Conservation (phyloP, 805 yeast genomes). For the Cyberlindnera maritima region DNA sequence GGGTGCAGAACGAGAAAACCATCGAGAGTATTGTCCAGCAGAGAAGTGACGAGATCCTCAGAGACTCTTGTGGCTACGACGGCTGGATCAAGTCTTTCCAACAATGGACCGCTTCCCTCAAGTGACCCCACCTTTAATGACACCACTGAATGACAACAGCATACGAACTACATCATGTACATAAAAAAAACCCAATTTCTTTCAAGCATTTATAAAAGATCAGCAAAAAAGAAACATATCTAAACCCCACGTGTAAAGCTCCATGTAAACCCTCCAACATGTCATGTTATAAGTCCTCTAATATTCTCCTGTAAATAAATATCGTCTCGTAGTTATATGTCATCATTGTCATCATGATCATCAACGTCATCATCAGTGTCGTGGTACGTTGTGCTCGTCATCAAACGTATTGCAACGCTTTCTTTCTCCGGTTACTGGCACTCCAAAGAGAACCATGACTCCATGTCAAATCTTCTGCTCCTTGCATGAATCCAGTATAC, state of each 20-base stretch:
- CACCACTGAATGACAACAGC: neutral
- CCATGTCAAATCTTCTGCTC: slow-evolving; percentile 90
- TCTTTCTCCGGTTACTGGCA: slow-evolving; percentile 62
- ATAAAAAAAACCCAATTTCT: neutral
- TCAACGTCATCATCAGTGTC: neutral
- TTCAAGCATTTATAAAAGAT: neutral
- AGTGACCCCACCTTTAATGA: neutral
- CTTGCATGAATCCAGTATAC: slow-evolving; percentile 79
- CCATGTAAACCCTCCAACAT: too few species aligned
- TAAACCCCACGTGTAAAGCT: too few species aligned
- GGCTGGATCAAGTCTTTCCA: slow-evolving; percentile 8
- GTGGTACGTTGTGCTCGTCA: neutral
- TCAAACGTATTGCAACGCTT: slow-evolving; percentile 31
- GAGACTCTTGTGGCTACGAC: slow-evolving; percentile 10
- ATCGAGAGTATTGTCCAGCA: slow-evolving; percentile 33
- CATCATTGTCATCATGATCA: neutral
- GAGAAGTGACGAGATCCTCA: slow-evolving; percentile 11
- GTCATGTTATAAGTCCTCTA: neutral
- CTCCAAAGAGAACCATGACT: slow-evolving; percentile 77
- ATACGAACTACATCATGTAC: neutral
- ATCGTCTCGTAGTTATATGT: too few species aligned
- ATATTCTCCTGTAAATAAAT: neutral
- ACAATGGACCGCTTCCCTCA: neutral
- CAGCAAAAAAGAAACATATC: too few species aligned
- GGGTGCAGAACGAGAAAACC: slow-evolving; percentile 39